Evolutionary conservation across 176 grass and related monocot species (phyloP).

Genomic region (Raddia distichophylla): DNA sequence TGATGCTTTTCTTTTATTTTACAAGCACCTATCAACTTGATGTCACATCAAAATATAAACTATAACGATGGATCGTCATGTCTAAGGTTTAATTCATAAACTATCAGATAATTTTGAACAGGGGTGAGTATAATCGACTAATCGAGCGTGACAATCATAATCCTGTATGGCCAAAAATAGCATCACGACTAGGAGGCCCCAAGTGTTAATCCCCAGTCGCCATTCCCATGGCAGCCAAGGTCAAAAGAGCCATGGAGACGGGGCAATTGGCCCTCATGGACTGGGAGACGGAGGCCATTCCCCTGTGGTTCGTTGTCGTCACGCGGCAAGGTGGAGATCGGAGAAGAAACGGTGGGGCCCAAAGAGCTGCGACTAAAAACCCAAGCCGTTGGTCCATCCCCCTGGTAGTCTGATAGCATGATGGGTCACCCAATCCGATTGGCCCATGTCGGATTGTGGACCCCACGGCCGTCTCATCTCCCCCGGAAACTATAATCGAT

Average conservation of each 20-base stretch:
- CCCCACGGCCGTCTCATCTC: background rate
- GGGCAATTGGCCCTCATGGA: background rate
- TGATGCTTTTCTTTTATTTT: too few relatives aligned
- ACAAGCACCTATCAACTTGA: too few relatives aligned
- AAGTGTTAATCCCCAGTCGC: background rate
- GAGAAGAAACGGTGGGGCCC: background rate
- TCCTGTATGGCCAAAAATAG: too few relatives aligned
- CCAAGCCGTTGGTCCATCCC: background rate
- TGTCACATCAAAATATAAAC: background rate
- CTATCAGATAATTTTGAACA: background rate
- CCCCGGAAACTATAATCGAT: background rate
- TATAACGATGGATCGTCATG: background rate
- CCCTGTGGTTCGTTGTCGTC: background rate
- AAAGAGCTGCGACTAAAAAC: background rate
- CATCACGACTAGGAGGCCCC: background rate
- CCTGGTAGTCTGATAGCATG: background rate
- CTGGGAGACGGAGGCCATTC: background rate
- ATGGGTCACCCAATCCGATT: conserved; percentile 16
- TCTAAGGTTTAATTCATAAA: background rate
- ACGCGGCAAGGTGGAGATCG: background rate
- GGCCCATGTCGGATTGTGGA: background rate
- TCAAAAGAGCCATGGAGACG: background rate
- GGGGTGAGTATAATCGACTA: background rate
- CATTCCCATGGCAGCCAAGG: background rate
- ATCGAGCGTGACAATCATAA: background rate